Base-by-base conservation (phyloP, 768 basidiomycete genomes). In the Xerocomellus chrysenteron region DNA sequence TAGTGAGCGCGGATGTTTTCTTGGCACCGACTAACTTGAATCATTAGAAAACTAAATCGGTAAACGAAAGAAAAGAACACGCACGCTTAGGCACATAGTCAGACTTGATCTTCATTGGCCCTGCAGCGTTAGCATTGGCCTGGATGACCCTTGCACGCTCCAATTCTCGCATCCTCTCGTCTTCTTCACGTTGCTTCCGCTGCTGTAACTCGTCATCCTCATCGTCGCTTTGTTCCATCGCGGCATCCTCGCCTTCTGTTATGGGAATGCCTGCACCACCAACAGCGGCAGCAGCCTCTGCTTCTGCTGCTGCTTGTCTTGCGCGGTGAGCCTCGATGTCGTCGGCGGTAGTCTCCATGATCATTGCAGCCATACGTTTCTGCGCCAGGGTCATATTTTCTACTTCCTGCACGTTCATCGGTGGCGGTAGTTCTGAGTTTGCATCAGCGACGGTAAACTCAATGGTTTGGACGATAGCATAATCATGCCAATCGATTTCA, bases 401-500 rank as follows among this genome's bases (percentile, higher is more conserved):
- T 12, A 99, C 87, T 68, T 97, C 93, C 64, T 92, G 87, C 17
- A 97, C 84, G 63, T 84, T 94, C 88, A 97, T 98, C 0, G 97
- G 97, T n/a, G 92, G 87, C 12, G 96, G 97, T 26, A 99, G 79
- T 66, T 98, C 95, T 12, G 91, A 85, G 40, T 86, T 85, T 53
- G 92, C 86, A 69, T 99, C 97, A 9, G 90, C 91, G 35, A 86
- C 83, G 16, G 97, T 98, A 68, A 98, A 99, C 68, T 99, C 97
- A 64, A 97, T 94, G 19, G 94, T 97, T 69, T 98, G 94, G 7
- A 98, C 97, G 54, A 97, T 92, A 40, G 94, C 93, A 75, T 97
- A 98, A 69, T 98, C 97, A 67, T 99, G 94, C 97, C 97, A 99
- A 69, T 99, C 97, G 64, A 99, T 98, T 69, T 95, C 92, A 43